A percentile compares a stretch with the other conserved stretches of the same genome.
Conservation (phyloP, 441 rosid species). For the Arabidopsis hybrid region DNA sequence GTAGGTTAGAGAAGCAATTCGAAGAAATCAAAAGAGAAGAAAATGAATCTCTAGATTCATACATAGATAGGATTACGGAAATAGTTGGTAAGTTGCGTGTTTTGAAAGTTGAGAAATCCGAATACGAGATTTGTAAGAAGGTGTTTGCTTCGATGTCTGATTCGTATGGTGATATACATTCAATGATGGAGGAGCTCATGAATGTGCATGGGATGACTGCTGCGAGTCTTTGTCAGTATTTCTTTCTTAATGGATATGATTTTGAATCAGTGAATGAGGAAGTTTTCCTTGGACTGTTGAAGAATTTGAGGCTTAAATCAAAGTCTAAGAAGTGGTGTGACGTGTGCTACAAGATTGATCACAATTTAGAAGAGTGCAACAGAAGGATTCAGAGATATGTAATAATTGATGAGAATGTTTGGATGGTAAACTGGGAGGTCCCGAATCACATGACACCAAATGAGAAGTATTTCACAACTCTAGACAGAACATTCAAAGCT, state of each 20-base stretch:
- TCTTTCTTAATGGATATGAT: background rate
- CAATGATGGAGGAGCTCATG: background rate
- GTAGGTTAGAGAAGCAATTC: slow-evolving; percentile 35
- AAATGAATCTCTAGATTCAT: background rate
- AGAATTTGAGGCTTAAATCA: background rate
- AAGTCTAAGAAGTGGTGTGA: background rate
- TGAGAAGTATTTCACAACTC: slow-evolving; percentile 9
- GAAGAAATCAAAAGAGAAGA: background rate
- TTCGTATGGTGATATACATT: background rate
- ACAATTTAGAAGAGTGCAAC: background rate
- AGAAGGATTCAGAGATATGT: no score
- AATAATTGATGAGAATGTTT: slow-evolving; percentile 5
- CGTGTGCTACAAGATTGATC: background rate
- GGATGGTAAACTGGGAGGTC: background rate
- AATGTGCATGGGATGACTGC: background rate
- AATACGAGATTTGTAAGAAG: background rate
- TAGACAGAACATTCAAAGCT: background rate
- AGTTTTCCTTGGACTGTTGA: background rate
- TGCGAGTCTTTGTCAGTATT: background rate
- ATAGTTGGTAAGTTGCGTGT: background rate
- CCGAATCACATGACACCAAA: slow-evolving; percentile 16
- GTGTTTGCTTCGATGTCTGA: background rate
- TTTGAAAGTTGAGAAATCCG: background rate
- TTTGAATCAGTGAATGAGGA: background rate
- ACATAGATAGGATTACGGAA: background rate